These are phyloP conservation scores for Globisporangium megalacanthum DNA, from an alignment of 352 stramenopile genomes.

Conservation along the genomic window DNA sequence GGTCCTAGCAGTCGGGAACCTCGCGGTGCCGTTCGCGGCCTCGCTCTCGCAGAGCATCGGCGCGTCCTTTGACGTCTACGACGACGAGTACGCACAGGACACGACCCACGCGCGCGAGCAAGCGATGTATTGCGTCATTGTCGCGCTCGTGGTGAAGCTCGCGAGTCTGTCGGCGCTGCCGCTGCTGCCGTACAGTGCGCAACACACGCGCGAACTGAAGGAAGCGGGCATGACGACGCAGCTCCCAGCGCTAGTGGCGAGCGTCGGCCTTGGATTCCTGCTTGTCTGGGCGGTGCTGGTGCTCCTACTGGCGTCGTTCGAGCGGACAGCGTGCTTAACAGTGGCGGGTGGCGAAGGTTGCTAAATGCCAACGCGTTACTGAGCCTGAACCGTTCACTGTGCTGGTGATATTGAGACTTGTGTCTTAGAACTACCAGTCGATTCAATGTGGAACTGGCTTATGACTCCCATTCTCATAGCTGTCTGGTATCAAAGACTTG, in stretches of 20 bases:
- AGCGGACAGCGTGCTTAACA: slow-evolving; percentile 55
- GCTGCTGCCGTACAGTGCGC: slow-evolving; percentile 31
- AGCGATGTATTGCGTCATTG: slow-evolving; percentile 41
- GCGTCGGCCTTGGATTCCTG: slow-evolving; percentile 27
- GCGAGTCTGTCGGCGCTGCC: slow-evolving; percentile 28
- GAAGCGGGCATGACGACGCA: slow-evolving; percentile 5
- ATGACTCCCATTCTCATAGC: no score
- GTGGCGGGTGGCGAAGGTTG: slow-evolving; percentile 59
- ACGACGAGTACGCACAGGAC: slow-evolving; percentile 42
- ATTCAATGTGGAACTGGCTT: no score
- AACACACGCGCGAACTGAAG: slow-evolving; percentile 11
- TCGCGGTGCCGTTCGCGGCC: slow-evolving; percentile 42
- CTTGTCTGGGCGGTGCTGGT: slow-evolving; percentile 50
- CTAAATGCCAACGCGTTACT: slow-evolving; percentile 11
- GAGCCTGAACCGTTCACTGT: no score
- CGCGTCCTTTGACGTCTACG: slow-evolving; percentile 54
- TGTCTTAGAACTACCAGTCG: no score
- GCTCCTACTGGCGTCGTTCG: slow-evolving; percentile 40
- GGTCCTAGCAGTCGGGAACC: slow-evolving; percentile 48
- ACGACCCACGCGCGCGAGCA: slow-evolving; percentile 33
- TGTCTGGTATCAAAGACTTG: no score
- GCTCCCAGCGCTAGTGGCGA: slow-evolving; percentile 22
- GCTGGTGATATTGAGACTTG: no score
- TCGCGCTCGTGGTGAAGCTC: slow-evolving; percentile 30
- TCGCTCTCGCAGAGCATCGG: slow-evolving; percentile 62